Evolutionary conservation across 2,329 filamentous ascomycete species (phyloP), one percentile per base, ranked within the genome.

Genomic region (Phaeosphaeria sp.): DNA sequence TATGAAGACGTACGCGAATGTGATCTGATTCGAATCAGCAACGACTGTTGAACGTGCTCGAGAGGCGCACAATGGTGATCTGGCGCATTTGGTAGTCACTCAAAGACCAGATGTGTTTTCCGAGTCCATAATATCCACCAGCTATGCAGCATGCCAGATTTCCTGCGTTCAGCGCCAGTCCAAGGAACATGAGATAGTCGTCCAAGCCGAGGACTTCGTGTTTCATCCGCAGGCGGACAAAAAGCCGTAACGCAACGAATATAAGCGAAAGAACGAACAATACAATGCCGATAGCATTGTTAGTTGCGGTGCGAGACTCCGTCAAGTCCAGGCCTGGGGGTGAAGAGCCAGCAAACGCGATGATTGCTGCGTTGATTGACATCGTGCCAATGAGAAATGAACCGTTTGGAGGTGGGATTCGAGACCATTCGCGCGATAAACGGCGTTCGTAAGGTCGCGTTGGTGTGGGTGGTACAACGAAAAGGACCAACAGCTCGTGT

Each of bases 71-170:
- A 51, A 70, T 62, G 0, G 64, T 66, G 33, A 71, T 70, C 24
- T 70, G 49, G 27, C 61, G 61, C 68, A 70, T 70, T 27, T 69
- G 49, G 45, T 69, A 67, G 7, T 63, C 50, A 18, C 55, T 55
- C 2, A 70, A 53, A 9, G 63, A 60, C 62, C 65, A 71, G 15
- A 70, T 69, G 33, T 70, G 68, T 49, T 69, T 70, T 17, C 68
- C 68, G 2, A 71, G 60, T 3, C 66, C 66, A 46, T 52, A 71
- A 49, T 57, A 68, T 5, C 66, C 67, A 64, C 65, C 66, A 40
- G 65, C 64, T 47, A 70, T 64, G 45, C 68, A 71, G 48, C 68
- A 71, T 15, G 61, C 67, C 15, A 71, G 27, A 42, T 69, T 68
- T 2, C 61, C 66, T 27, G 68, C 66, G 48, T 64, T 67, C 39